Evolutionary conservation across 805 yeast genomes (phyloP).

Genomic region (Kluyveromyces nonfermentans): DNA sequence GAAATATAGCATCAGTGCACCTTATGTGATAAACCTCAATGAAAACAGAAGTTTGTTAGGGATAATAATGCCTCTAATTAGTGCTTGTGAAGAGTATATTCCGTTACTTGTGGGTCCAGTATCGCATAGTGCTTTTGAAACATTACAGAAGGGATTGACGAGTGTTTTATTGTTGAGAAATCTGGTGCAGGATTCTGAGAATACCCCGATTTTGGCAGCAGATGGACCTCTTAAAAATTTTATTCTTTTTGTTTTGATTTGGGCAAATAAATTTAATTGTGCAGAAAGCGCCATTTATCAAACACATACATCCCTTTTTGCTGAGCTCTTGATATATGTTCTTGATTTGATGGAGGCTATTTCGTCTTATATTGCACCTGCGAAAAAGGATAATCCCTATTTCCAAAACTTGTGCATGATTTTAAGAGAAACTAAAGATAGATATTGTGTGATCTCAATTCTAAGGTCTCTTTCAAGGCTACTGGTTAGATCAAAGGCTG

Average conservation of each 20-base stretch:
- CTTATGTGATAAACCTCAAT: constrained; percentile 41
- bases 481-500: constrained; percentile 47
- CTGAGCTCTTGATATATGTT: constrained; percentile 57
- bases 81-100: constrained; percentile 6
- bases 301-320: constrained; percentile 30
- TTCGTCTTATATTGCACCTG: constrained; percentile 73
- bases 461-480: constrained; percentile 73
- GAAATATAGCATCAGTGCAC: constrained; percentile 35
- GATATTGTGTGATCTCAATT: constrained; percentile 57
- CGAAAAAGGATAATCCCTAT: constrained; percentile 55
- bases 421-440: constrained; percentile 49
- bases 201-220: constrained; percentile 68
- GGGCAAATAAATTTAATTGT: constrained; percentile 17
- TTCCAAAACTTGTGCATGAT: constrained; percentile 44
- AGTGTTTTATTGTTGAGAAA: constrained; percentile 61
- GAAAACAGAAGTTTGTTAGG: constrained; percentile 30
- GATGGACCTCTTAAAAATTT: constrained; percentile 38
- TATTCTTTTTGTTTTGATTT: constrained; percentile 29
- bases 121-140: constrained; percentile 5
- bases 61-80: constrained; percentile 31
- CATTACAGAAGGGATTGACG: constrained; percentile 27
- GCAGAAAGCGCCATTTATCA: constrained; percentile 22
- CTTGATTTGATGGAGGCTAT: constrained; percentile 79
- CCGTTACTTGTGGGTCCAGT: constrained; percentile 17
- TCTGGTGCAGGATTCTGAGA: constrained; percentile 70